These are phyloP conservation scores for Blumeriella jaapii DNA, from an alignment of 2,329 filamentous ascomycete genomes.

Conservation along the genomic window DNA sequence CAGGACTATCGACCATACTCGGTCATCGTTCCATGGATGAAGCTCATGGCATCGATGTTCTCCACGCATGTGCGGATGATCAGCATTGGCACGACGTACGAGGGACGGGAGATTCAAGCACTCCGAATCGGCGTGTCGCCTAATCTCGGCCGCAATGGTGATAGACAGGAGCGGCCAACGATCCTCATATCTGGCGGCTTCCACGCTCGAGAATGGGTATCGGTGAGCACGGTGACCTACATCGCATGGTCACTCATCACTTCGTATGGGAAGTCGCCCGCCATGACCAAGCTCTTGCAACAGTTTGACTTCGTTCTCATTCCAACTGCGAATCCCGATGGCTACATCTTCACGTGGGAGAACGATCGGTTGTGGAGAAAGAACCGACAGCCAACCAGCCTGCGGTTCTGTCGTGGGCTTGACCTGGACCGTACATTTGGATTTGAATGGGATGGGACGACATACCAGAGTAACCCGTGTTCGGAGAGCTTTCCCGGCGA, in stretches of 20 bases:
- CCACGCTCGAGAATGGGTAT: slow-evolving; percentile 97
- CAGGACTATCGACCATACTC: slow-evolving; percentile 80
- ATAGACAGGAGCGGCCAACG: slow-evolving; percentile 53
- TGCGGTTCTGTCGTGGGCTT: slow-evolving; percentile 75
- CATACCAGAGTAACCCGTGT: slow-evolving; percentile 65
- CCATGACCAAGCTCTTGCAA: slow-evolving; percentile 67
- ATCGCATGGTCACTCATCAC: slow-evolving; percentile 82
- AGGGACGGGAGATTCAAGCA: slow-evolving; percentile 77
- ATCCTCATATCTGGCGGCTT: slow-evolving; percentile 73
- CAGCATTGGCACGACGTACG: slow-evolving; percentile 72
- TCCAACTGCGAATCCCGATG: slow-evolving; percentile 84
- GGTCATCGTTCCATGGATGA: slow-evolving; percentile 77
- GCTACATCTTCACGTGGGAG: slow-evolving; percentile 89
- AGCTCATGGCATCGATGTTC: slow-evolving; percentile 80
- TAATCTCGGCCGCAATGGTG: slow-evolving; percentile 34
- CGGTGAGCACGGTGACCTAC: slow-evolving; percentile 82
- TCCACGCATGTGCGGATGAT: slow-evolving; percentile 64
- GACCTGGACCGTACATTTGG: slow-evolving; percentile 83
- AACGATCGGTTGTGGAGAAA: slow-evolving; percentile 91
- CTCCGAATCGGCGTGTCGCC: slow-evolving; percentile 60
- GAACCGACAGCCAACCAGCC: slow-evolving; percentile 71
- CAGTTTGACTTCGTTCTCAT: slow-evolving; percentile 82
- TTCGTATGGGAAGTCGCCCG: slow-evolving; percentile 59
- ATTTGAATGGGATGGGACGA: slow-evolving; percentile 68
- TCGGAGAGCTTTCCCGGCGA: slow-evolving; percentile 84